Percentiles rank a stretch among this genome's conserved stretches.
Evolutionary conservation across 2,329 filamentous ascomycete species (phyloP).

Genomic region (Stagonosporopsis chrysanthemi): DNA sequence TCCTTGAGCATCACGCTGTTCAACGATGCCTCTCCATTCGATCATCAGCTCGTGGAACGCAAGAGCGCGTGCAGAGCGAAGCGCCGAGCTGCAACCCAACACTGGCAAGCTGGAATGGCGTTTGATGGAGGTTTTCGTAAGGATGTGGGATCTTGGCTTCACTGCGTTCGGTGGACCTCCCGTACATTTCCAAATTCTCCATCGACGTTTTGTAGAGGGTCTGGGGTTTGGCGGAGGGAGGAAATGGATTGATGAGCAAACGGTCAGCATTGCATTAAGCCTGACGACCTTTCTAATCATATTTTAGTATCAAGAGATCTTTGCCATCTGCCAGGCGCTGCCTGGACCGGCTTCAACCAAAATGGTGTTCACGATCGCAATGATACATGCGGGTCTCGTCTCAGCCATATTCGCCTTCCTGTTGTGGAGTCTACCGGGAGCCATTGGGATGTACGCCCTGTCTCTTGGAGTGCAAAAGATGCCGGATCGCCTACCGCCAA

Average conservation of each 20-base stretch:
- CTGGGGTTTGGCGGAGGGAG: slow-evolving; percentile 57
- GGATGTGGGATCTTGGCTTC: slow-evolving; percentile 67
- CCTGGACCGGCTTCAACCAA: slow-evolving; percentile 75
- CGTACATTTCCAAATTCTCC: slow-evolving; percentile 74
- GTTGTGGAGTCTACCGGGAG: slow-evolving; percentile 74
- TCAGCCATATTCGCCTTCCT: slow-evolving; percentile 67
- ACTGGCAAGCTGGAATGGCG: slow-evolving; percentile 32
- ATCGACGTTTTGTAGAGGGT: slow-evolving; percentile 66
- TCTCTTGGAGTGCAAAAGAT: slow-evolving; percentile 70
- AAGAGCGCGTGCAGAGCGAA: slow-evolving; percentile 25
- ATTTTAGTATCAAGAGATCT: slow-evolving; percentile 72
- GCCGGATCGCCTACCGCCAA: slow-evolving; percentile 63
- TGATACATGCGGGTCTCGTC: slow-evolving; percentile 67
- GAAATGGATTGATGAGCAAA: slow-evolving; percentile 73
- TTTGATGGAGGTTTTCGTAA: slow-evolving; percentile 36
- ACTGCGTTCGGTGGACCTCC: slow-evolving; percentile 72
- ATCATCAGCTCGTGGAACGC: slow-evolving; percentile 32
- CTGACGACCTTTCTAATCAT: neutral
- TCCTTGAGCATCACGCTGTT: slow-evolving; percentile 5
- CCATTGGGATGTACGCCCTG: slow-evolving; percentile 73
- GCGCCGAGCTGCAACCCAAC: slow-evolving; percentile 28
- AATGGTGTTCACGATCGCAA: slow-evolving; percentile 72
- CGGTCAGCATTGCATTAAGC: slow-evolving; percentile 53
- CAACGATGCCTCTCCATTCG: slow-evolving; percentile 27
- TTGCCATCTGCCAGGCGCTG: slow-evolving; percentile 72